Evolutionary conservation across 768 basidiomycete species (phyloP), one percentile per base, ranked within the genome.

Genomic region (Arthromyces matolae): DNA sequence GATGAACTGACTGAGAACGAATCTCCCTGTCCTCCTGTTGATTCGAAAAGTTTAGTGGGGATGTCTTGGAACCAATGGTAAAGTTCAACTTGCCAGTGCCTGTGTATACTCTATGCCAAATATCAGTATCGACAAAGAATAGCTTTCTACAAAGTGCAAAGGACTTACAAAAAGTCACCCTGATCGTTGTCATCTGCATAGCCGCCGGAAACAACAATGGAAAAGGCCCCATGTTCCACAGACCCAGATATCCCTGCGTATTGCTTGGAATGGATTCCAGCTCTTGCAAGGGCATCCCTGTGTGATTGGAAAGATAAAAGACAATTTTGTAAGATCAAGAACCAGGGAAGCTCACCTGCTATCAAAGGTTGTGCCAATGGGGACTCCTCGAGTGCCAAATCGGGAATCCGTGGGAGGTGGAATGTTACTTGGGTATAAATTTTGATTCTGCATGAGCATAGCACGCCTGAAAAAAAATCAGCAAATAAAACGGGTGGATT

Each of bases 171-270:
- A 19, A 59, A 56, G 3, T 73, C 64, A 7, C 75, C 73, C 0
- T 64, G 39, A 42, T 75, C 75, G 3, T 45, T 24, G 49, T 76
- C 68, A 34, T 76, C 75, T 33, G 67, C 66, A 37, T 77, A 75
- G 3, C 67, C 64, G 5, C 65, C 63, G 12, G 70, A 72, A 2
- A 72, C 42, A 27, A 69, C 67, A 18, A 77, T 64, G 0, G 75
- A 75, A 49, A 60, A 70, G 1, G 73, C 72, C 1, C 73, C 75
- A 3, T 53, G 33, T 3, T 35, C 45, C 10, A 47, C 40, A 12
- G 54, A 54, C 3, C 67, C 67, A 27, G 61, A 60, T 25, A 76
- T 76, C 5, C 73, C 73, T 18, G 71, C 71, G 35, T 55, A 39
- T 4, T 18, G 27, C 4, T 41, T 54, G 3, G 29, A 42, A 47